These are phyloP conservation scores for Erodium maritimum DNA, from an alignment of 345 rosid species.

Conservation along the genomic window DNA sequence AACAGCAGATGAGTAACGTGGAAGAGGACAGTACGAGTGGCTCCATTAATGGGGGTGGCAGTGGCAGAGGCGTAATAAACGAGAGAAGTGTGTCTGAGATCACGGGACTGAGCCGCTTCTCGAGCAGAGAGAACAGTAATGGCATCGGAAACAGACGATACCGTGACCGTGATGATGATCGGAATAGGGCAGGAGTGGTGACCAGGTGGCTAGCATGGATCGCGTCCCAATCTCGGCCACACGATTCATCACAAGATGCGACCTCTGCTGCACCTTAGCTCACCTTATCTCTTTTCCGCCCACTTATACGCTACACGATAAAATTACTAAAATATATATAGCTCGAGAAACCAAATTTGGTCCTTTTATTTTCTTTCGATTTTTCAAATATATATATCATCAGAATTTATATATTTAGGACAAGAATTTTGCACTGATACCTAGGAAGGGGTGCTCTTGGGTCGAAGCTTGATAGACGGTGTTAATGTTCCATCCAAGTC, in stretches of 20 bases:
- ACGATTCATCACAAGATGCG: neutral
- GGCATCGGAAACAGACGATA: neutral
- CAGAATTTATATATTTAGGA: too few relatives aligned
- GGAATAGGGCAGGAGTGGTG: conserved; percentile 34
- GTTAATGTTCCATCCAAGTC: too few relatives aligned
- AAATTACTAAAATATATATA: too few relatives aligned
- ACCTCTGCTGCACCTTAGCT: neutral
- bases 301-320: neutral
- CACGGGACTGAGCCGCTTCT: conserved; percentile 50
- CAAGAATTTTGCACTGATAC: too few relatives aligned
- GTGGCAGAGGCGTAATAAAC: conserved; percentile 47
- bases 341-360: neutral
- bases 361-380: too few relatives aligned
- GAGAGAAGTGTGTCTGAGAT: conserved; percentile 73
- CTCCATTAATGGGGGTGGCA: neutral
- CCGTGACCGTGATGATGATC: conserved; percentile 1
- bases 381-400: too few relatives aligned
- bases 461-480: too few relatives aligned
- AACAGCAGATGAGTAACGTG: neutral
- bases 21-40: neutral
- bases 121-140: conserved; percentile 3
- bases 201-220: conserved; percentile 32
- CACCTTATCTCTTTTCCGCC: too few relatives aligned
- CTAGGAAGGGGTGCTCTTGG: too few relatives aligned
- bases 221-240: neutral